phyloP scores from a whole-genome alignment of 441 rosid genomes.

The Adansonia grandidieri region DNA sequence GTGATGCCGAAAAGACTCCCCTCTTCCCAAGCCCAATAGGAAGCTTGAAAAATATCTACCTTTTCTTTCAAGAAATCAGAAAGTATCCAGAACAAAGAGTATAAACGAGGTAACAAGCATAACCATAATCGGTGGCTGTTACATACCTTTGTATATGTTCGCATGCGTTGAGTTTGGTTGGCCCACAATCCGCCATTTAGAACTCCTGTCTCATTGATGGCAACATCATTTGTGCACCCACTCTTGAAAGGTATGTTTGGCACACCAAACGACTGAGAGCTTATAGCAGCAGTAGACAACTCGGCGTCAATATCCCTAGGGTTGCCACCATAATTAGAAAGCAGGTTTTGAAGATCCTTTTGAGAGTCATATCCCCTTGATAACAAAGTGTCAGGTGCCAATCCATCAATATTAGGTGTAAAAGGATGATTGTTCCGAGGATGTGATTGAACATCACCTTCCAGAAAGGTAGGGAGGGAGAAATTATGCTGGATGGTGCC shows the following conservation, averaged over 20 bases:
- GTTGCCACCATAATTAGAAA: constrained; percentile 74
- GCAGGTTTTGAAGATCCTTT: constrained; percentile 92
- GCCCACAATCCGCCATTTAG: constrained; percentile 83
- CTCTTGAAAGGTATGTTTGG: constrained; percentile 76
- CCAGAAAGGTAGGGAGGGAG: constrained; percentile 71
- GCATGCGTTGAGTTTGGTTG: constrained; percentile 85
- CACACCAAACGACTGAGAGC: constrained; percentile 93
- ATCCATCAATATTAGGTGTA: constrained; percentile 61
- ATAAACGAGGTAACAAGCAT: not conserved
- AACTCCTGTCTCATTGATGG: constrained; percentile 76
- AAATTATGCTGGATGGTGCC: constrained; percentile 72
- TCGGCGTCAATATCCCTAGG: constrained; percentile 90
- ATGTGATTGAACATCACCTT: constrained; percentile 77
- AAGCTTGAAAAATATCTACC: not conserved
- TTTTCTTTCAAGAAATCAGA: not conserved
- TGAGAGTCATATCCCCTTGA: constrained; percentile 87
- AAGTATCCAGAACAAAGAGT: not conserved
- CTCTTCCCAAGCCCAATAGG: not conserved
- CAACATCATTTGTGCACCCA: constrained; percentile 73
- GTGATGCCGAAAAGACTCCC: not conserved
- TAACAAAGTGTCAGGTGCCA: constrained; percentile 78
- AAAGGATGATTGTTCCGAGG: constrained; percentile 68
- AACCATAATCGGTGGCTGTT: not conserved
- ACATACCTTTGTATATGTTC: constrained; percentile 91
- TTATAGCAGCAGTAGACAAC: constrained; percentile 84